Base-by-base conservation (phyloP, 805 yeast species). In the Starmerella ratchasimensis region DNA sequence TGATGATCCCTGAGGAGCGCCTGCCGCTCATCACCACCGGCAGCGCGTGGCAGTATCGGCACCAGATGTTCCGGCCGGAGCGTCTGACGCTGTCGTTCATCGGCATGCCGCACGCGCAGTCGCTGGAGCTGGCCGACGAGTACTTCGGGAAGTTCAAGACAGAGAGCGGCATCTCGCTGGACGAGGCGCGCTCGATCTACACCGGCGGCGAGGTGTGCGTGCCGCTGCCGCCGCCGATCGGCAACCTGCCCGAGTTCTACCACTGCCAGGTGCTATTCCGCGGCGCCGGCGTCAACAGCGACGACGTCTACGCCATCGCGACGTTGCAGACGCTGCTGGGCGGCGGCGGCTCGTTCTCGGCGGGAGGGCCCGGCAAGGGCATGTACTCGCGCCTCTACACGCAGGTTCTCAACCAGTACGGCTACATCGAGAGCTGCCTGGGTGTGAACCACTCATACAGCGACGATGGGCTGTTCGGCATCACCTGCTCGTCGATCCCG, bases 361-460 rank as follows among this genome's bases (percentile, higher is more conserved):
- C 98, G 8, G 98, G 98, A 47, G 98, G 98, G 0, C 98, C 98
- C 14, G 98, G 98, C 37, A 90, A 90, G 59, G 98, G 98, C 3
- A 86, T 90, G 97, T 90, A 84, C 57, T 82, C 95, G 3, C 69
- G 97, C 42, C 71, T 93, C 18, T 90, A 84, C 63, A 82, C 94
- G 0, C 74, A 84, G 49, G 94, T 90, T 2, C 66, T 90, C 55
- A 88, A 88, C 60, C 90, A 79, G 56, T 81, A 80, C 55, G 93
- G 93, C 28, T 86, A 79, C 56, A 75, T 90, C 36, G 98, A 90
- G 54, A 77, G 80, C 51, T 83, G 94, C 57, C 65, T 75, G 51
- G 72, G 93, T 6, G 84, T 86, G 62, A 83, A 84, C 58, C 94
- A 84, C 58, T 74, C 93, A 17, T 88, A 82, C 62, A 69, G 81